Percentiles rank a stretch among this genome's conserved stretches.
Evolutionary conservation across 768 basidiomycete species (phyloP).

Genomic region (Mycena belliarum): DNA sequence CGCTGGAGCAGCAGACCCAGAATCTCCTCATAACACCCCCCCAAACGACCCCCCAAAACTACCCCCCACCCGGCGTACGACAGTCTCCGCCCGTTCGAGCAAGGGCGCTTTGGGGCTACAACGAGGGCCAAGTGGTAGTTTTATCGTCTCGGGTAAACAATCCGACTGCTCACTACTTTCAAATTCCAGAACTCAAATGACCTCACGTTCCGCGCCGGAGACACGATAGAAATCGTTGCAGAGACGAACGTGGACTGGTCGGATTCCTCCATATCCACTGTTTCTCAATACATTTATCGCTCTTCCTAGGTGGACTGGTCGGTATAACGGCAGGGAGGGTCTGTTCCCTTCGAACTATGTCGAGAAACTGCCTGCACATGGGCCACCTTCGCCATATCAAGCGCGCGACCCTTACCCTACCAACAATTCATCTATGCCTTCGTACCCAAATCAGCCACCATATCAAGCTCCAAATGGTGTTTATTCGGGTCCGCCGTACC

Average conservation of each 20-base stretch:
- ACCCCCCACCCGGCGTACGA: background rate
- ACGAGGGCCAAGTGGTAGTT: conserved; percentile 51
- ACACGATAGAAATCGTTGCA: conserved; percentile 70
- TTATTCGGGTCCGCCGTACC: background rate
- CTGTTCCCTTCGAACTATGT: conserved; percentile 79
- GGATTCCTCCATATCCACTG: background rate
- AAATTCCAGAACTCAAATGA: conserved; percentile 64
- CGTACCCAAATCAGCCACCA: conserved; percentile 9
- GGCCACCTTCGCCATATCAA: conserved; percentile 10
- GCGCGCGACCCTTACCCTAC: conserved; percentile 4
- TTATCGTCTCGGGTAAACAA: background rate
- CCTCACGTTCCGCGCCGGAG: conserved; percentile 71
- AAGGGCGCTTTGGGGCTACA: conserved; percentile 65
- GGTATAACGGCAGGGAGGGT: conserved; percentile 57
- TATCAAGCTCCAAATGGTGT: conserved; percentile 8
- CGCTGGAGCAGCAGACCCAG: conserved; percentile 14
- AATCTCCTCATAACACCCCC: conserved; percentile 14
- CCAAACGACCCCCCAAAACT: background rate
- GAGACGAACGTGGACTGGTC: conserved; percentile 80
- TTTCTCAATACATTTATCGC: background rate
- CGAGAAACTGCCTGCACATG: conserved; percentile 44
- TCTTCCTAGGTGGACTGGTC: conserved; percentile 74
- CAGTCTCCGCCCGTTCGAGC: conserved; percentile 34
- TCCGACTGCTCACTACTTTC: background rate
- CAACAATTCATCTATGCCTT: background rate